phyloP scores from a whole-genome alignment of 2,329 filamentous ascomycete species.

The Colletotrichum sublineola region DNA sequence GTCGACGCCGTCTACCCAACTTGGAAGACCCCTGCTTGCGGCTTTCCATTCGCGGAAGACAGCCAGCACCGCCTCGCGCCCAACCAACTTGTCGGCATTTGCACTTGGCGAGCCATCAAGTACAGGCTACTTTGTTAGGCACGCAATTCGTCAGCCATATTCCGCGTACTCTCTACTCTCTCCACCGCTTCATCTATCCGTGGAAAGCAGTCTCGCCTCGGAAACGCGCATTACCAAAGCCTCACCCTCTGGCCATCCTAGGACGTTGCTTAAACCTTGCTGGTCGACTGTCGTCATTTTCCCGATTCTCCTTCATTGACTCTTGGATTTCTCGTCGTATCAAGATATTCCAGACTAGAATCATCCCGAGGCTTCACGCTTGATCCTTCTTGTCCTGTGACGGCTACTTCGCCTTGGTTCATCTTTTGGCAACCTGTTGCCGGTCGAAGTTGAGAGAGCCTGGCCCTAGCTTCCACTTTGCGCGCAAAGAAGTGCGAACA shows the following conservation, averaged over 20 bases:
- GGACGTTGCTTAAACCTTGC: constrained; percentile 18
- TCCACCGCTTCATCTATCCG: background rate
- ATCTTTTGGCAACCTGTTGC: constrained; percentile 26
- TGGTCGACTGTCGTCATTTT: constrained; percentile 23
- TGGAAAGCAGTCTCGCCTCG: constrained; percentile 20
- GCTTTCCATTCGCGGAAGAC: constrained; percentile 40
- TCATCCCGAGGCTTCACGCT: constrained; percentile 12
- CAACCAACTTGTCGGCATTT: constrained; percentile 22
- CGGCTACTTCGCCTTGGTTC: constrained; percentile 2
- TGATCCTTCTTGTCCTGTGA: constrained; percentile 1
- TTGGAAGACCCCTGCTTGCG: constrained; percentile 37
- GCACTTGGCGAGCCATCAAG: constrained; percentile 15
- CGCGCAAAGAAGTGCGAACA: constrained; percentile 13
- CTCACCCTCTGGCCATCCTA: constrained; percentile 9
- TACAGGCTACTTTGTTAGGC: constrained; percentile 22
- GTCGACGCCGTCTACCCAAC: constrained; percentile 13
- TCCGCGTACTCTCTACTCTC: constrained; percentile 33
- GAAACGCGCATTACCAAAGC: constrained; percentile 36
- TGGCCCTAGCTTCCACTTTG: constrained; percentile 21
- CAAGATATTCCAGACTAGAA: constrained; percentile 18
- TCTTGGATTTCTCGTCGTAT: constrained; percentile 26
- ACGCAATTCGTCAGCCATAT: background rate
- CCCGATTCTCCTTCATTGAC: background rate
- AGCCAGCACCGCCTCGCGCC: constrained; percentile 36
- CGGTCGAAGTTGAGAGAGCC: constrained; percentile 24